A percentile compares a stretch with the other conserved stretches of the same genome.
These are phyloP conservation scores for Carex arenaria DNA, from an alignment of 202 grass and related monocot genomes.

Conservation along the genomic window DNA sequence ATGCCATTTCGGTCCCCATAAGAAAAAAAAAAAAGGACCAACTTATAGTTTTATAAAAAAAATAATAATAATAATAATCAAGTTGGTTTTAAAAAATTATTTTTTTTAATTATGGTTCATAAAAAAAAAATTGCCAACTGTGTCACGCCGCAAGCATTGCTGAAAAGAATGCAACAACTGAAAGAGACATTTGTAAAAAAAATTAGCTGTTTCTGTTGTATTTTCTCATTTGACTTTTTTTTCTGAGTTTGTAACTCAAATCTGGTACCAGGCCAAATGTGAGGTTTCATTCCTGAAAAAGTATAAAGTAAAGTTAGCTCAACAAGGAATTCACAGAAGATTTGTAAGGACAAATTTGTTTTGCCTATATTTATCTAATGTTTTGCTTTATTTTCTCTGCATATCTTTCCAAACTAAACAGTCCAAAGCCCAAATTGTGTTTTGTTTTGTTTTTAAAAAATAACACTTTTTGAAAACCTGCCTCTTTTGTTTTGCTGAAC, in stretches of 20 bases:
- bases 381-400: not conserved
- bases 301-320: not conserved
- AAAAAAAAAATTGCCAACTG: not conserved
- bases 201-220: conserved; percentile 13
- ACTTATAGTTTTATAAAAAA: too few relatives aligned
- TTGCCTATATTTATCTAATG: not conserved
- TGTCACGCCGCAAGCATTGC: conserved; percentile 11
- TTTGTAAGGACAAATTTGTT: conserved; percentile 11
- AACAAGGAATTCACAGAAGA: not conserved
- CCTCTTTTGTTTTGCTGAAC: conserved; percentile 1
- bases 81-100: too few relatives aligned
- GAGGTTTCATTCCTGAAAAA: conserved; percentile 14
- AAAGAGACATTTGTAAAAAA: conserved; percentile 11
- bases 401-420: conserved; percentile 4
- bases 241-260: not conserved
- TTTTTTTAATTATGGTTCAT: too few relatives aligned
- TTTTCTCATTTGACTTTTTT: conserved; percentile 5
- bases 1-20: too few relatives aligned
- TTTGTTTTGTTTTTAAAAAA: not conserved
- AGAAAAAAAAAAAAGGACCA: too few relatives aligned
- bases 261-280: not conserved
- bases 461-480: not conserved
- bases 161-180: conserved; percentile 13
- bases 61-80: too few relatives aligned
- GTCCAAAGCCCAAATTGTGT: not conserved